These are phyloP conservation scores for Glycine latifolia DNA, from an alignment of 306 rosid species.

Conservation along the genomic window DNA sequence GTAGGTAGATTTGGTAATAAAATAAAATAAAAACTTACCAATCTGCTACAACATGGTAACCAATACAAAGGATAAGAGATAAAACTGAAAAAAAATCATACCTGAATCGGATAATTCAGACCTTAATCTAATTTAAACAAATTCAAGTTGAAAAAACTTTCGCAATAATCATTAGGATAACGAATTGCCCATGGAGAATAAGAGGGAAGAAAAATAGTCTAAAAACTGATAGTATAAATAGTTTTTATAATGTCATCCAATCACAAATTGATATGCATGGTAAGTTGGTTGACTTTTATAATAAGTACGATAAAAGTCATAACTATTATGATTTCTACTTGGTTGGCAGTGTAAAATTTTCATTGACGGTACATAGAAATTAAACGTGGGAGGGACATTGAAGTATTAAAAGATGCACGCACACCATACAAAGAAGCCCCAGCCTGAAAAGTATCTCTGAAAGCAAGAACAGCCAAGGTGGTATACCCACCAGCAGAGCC, in stretches of 20 bases:
- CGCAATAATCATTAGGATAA: neutral
- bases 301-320: no score
- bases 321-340: no score
- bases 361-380: no score
- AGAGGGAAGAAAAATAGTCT: neutral
- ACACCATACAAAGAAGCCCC: conserved; percentile 96
- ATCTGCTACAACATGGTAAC: neutral
- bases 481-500: conserved; percentile 99
- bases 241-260: no score
- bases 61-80: neutral
- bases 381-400: neutral
- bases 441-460: conserved; percentile 75
- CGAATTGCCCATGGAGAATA: neutral
- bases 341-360: no score
- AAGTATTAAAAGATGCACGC: conserved; percentile 53
- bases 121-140: neutral
- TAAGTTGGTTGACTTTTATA: no score
- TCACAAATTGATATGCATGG: no score
- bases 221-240: no score
- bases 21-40: neutral
- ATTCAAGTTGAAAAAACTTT: neutral
- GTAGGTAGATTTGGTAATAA: neutral
- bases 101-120: neutral
- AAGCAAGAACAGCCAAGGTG: conserved; percentile 93
- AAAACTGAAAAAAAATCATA: neutral